Evolutionary conservation across 1,284 basidiomycete genomes (phyloP), one percentile per base, ranked within the genome.

Genomic region (Butyriboletus regius): DNA sequence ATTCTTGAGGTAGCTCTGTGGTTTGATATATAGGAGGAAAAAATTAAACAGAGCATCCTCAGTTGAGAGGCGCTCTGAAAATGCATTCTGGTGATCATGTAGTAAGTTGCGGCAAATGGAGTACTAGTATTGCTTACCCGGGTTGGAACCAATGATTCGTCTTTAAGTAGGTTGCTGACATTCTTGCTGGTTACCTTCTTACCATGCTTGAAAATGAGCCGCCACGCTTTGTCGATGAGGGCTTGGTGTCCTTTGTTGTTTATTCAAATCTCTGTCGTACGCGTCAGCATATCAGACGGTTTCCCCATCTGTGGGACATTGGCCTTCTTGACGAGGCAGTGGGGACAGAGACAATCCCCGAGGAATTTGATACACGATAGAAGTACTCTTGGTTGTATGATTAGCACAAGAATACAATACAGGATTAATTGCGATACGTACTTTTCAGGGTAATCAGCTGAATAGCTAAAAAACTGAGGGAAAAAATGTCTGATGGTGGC

Each of bases 401-500:
- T 26, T 26, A 26, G 26, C 26, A 9, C 8, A 26, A 8, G 2
- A 9, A 26, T 26, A 3, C n/a, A n/a, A n/a, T n/a, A n/a, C n/a
- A n/a, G n/a, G n/a, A n/a, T n/a, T n/a, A 1, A 26, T 2, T 3
- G 5, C 1, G 2, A 26, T 36, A 36, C 8, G 1, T 55, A 69
- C 67, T 69, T 70, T 52, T 70, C 63, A 1, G 62, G 63, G 52
- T 70, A 69, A 42, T 69, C 61, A 1, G 61, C 61, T 0, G 57
- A 59, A 40, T 66, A 67, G 0, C 56, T 61, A 9, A 63, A 60
- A 14, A 68, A 58, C 0, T 52, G 41, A 13, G 55, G 58, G 24
- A 53, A 68, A 1, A 62, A 12, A 1, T 50, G 35, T 1, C 59
- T 42, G 0, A 12, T 15, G 2, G 62, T 55, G 3, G 50, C 52